Conservation (phyloP, 164 flowering plant species). For the Vitis labrusca region DNA sequence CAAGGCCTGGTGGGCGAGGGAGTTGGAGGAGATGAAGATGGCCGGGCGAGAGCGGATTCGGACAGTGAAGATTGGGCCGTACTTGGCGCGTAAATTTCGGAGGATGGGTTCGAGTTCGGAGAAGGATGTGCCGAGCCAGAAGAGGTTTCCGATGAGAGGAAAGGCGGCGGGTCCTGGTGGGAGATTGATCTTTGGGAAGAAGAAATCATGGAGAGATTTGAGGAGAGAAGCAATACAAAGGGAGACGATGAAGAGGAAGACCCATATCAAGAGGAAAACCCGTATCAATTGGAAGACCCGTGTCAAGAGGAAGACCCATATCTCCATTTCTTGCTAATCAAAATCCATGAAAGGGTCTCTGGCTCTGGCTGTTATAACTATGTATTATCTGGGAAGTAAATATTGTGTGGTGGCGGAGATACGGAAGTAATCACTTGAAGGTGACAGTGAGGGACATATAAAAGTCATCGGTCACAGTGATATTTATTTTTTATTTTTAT, state of each 20-base stretch:
- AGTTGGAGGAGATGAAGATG: slow-evolving; percentile 34
- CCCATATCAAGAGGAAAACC: no score
- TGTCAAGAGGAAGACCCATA: no score
- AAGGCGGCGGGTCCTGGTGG: slow-evolving; percentile 46
- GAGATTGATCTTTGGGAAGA: slow-evolving; percentile 11
- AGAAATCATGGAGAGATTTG: slow-evolving; percentile 13
- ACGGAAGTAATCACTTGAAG: no score
- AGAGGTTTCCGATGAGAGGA: slow-evolving; percentile 33
- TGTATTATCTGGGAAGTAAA: no score
- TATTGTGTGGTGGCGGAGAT: no score
- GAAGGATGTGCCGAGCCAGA: slow-evolving; percentile 24
- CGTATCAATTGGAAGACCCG: no score
- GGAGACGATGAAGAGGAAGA: slow-evolving; percentile 11
- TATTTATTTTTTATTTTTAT: no score
- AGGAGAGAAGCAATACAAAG: slow-evolving; percentile 11
- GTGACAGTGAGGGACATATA: no score
- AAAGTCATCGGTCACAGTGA: no score
- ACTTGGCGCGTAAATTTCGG: neutral
- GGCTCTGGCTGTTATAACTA: no score
- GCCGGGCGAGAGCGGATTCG: slow-evolving; percentile 1
- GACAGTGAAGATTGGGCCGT: no score
- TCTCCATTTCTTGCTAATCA: neutral
- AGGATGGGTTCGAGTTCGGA: slow-evolving; percentile 23
- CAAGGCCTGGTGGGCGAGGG: slow-evolving; percentile 43
- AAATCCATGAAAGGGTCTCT: no score